These are phyloP conservation scores for Thozetella sp. DNA, from an alignment of 495 filamentous ascomycete genomes.

Conservation along the genomic window DNA sequence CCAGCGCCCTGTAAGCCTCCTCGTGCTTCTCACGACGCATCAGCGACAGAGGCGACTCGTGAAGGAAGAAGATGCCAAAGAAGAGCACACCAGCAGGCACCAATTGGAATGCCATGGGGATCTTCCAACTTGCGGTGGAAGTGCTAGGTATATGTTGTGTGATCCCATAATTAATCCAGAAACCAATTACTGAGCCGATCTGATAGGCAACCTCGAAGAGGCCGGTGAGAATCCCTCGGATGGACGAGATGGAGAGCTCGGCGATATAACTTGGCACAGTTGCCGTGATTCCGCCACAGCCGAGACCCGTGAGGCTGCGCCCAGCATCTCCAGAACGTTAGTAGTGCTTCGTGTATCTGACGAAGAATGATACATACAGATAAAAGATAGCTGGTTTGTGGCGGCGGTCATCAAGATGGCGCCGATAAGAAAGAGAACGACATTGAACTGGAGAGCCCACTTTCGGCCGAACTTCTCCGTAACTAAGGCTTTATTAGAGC, in stretches of 20 bases:
- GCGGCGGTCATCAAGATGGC: constrained; percentile 23
- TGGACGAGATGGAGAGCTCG: constrained; percentile 24
- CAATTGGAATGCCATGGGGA: constrained; percentile 26
- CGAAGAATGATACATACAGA: neutral
- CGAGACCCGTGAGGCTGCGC: constrained; percentile 26
- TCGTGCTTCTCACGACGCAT: constrained; percentile 1
- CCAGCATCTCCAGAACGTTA: constrained; percentile 20
- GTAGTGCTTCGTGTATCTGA: neutral
- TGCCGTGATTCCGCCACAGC: constrained; percentile 23
- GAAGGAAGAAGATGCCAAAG: constrained; percentile 18
- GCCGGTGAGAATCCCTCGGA: constrained; percentile 25
- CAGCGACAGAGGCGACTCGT: constrained; percentile 18
- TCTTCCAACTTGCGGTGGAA: constrained; percentile 15
- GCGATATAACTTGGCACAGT: constrained; percentile 26
- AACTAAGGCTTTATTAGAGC: neutral
- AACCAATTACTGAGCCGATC: constrained; percentile 28
- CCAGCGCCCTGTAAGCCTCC: neutral
- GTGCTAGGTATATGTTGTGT: constrained; percentile 17
- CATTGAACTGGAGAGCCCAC: constrained; percentile 18
- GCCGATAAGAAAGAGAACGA: constrained; percentile 17
- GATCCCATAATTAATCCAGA: constrained; percentile 29
- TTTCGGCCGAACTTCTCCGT: constrained; percentile 27
- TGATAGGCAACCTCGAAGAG: constrained; percentile 28
- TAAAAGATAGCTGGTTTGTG: constrained; percentile 12
- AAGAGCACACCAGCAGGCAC: constrained; percentile 21